Evolutionary conservation across 2,329 filamentous ascomycete species (phyloP).

Genomic region (Pyricularia grisea): DNA sequence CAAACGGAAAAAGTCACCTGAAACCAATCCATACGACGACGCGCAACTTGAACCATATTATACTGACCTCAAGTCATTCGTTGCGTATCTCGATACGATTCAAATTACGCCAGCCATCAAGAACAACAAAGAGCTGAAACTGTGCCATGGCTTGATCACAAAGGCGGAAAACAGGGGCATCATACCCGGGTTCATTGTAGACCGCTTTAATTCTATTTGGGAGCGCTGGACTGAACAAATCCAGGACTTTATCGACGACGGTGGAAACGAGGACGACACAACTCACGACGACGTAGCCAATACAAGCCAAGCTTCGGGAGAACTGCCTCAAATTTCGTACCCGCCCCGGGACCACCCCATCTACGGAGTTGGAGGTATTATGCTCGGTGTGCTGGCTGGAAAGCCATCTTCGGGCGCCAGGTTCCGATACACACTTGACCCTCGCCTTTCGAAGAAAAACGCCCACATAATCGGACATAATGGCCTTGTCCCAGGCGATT

Average conservation of each 20-base stretch:
- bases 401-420: background rate
- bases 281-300: background rate
- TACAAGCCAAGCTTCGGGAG: too few species aligned
- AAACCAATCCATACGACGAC: background rate
- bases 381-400: constrained; percentile 16
- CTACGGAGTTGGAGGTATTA: constrained; percentile 20
- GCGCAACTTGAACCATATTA: background rate
- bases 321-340: constrained; percentile 1
- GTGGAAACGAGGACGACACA: background rate
- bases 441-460: constrained; percentile 2
- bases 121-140: background rate
- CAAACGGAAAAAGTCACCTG: background rate
- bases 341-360: constrained; percentile 17
- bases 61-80: background rate
- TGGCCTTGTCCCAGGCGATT: constrained; percentile 26
- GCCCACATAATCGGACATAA: constrained; percentile 20
- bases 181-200: background rate
- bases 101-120: background rate
- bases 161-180: background rate
- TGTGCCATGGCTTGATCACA: background rate
- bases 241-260: background rate
- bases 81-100: constrained; percentile 1
- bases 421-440: constrained; percentile 12
- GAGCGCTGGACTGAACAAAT: background rate
- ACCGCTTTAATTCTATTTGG: background rate